Conservation (phyloP, 2,329 filamentous ascomycete genomes). For the Neocucurbitaria cava region DNA sequence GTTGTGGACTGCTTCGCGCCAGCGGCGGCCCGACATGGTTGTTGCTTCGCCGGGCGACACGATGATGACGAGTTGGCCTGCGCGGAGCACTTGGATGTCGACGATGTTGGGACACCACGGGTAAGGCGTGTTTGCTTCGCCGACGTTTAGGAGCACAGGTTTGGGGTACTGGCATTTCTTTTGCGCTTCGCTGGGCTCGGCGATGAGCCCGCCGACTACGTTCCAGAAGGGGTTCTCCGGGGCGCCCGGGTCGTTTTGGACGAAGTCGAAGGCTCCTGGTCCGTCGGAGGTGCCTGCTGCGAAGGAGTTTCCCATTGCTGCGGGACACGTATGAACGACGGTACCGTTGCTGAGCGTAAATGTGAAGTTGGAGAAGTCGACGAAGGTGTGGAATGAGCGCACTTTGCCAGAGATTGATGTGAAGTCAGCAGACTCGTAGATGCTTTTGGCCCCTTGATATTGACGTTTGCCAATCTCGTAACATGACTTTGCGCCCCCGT, state of each 20-base stretch:
- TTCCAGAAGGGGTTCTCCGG: conserved; percentile 83
- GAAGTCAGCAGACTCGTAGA: conserved; percentile 61
- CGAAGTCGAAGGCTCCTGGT: conserved; percentile 91
- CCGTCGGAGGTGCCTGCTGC: conserved; percentile 92
- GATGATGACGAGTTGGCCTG: conserved; percentile 84
- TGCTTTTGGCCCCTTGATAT: conserved; percentile 64
- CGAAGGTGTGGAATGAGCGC: conserved; percentile 83
- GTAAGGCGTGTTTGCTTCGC: conserved; percentile 79
- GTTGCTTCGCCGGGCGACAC: conserved; percentile 87
- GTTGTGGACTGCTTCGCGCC: conserved; percentile 64
- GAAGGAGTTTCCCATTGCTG: conserved; percentile 89
- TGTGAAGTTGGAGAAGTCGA: conserved; percentile 77
- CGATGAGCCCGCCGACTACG: conserved; percentile 74
- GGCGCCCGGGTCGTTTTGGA: conserved; percentile 79
- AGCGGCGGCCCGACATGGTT: conserved; percentile 89
- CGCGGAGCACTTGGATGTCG: conserved; percentile 83
- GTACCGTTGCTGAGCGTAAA: conserved; percentile 78
- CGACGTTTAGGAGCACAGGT: conserved; percentile 86
- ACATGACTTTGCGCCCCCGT: conserved; percentile 71
- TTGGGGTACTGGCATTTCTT: conserved; percentile 79
- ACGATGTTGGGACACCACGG: conserved; percentile 91
- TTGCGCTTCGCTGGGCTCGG: conserved; percentile 73
- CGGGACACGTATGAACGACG: conserved; percentile 77
- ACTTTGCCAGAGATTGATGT: conserved; percentile 69
- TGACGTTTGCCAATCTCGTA: conserved; percentile 80